These are phyloP conservation scores for Comarum palustre DNA, from an alignment of 306 rosid species.

Conservation along the genomic window DNA sequence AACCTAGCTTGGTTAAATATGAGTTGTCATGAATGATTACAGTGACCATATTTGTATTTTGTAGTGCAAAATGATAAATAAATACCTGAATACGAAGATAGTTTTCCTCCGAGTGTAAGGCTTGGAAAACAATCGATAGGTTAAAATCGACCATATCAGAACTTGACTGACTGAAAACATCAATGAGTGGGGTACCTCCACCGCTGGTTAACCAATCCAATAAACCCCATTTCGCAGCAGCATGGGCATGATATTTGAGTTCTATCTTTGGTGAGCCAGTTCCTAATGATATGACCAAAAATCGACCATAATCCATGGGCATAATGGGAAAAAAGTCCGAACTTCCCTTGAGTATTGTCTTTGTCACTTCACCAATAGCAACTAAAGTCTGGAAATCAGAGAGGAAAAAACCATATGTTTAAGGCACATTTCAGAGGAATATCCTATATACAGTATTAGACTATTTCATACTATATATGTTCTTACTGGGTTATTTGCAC, in stretches of 20 bases:
- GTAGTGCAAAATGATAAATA: neutral
- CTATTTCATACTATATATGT: neutral
- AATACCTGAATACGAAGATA: conserved; percentile 46
- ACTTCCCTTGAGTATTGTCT: conserved; percentile 31
- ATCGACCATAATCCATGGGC: conserved; percentile 28
- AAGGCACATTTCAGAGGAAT: neutral
- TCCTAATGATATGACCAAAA: conserved; percentile 52
- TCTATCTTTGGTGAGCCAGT: conserved; percentile 39
- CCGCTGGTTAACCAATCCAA: conserved; percentile 36
- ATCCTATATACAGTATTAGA: neutral
- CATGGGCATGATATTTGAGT: conserved; percentile 25
- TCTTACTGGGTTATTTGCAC: conserved; percentile 60
- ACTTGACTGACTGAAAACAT: conserved; percentile 24
- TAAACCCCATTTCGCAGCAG: conserved; percentile 39
- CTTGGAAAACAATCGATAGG: conserved; percentile 31
- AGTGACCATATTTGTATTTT: neutral
- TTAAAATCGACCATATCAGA: conserved; percentile 28
- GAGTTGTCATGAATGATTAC: neutral
- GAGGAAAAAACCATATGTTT: neutral
- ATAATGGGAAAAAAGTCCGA: conserved; percentile 17
- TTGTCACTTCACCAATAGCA: conserved; percentile 56
- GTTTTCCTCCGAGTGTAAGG: conserved; percentile 21
- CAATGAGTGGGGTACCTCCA: conserved; percentile 33
- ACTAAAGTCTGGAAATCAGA: conserved; percentile 38
- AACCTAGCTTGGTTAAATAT: neutral